Evolutionary conservation across 805 yeast genomes (phyloP), one percentile per base, ranked within the genome.

Genomic region (Nakazawaea pomicola): DNA sequence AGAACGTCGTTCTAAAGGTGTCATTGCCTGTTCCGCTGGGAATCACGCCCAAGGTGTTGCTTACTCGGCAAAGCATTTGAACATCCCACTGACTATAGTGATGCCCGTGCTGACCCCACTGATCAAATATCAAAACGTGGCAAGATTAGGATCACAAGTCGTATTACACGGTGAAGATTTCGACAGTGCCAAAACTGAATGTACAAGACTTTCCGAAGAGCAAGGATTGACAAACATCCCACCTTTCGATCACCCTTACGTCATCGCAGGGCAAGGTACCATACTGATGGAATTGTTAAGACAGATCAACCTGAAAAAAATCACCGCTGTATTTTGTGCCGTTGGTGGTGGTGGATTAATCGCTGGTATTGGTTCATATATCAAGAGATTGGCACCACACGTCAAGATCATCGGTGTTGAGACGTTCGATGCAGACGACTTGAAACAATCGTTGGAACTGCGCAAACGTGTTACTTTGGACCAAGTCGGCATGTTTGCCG

Each of bases 21-120:
- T 93, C 41, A 84, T 95, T 57, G 97, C 98, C 0, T 93, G 98
- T 55, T 88, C 97, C 23, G 99, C 99, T 4, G 99, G 99, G 27
- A 93, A 93, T 62, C 99, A 93, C 54, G 99, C 99, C 1, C 99
- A 93, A 60, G 99, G 99, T 50, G 98, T 93, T 11, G 99, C 99
- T 0, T 91, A 64, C 58, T 83, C 95, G 17, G 96, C 98, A 4
- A 79, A 78, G 46, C 78, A 82, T 45, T 68, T 93, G 55, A 83
- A 82, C 20, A 88, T 93, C 40, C 93, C 96, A 3, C 91, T 98
- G 4, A 91, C 97, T 4, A 93, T 93, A 40, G 98, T 93, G 34
- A 93, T 93, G 99, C 99, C 99, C 2, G 80, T 87, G 3, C 91
- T 95, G 2, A 93, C 99, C 0, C 99, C 99, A 2, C 80, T 91